These are phyloP conservation scores for Globisporangium takayamanum DNA, from an alignment of 352 stramenopile genomes.

Conservation along the genomic window DNA sequence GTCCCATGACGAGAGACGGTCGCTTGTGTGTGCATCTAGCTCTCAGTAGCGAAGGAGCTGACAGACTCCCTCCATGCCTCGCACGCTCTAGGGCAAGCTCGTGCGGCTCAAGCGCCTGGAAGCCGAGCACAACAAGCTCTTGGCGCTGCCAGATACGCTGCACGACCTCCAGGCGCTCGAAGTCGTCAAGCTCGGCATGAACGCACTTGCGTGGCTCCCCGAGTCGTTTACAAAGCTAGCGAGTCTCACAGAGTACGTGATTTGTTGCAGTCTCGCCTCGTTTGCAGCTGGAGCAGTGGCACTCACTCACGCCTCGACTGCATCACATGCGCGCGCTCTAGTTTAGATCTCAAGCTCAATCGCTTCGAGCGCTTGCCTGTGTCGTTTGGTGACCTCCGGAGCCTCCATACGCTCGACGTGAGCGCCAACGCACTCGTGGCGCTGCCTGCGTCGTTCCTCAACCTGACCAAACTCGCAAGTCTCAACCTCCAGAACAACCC, in stretches of 20 bases:
- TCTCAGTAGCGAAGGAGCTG: too few species aligned
- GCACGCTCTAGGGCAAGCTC: constrained; percentile 36
- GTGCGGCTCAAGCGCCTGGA: constrained; percentile 51
- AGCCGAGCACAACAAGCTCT: constrained; percentile 62
- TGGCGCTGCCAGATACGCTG: constrained; percentile 47
- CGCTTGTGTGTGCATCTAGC: neutral
- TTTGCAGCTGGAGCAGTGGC: neutral
- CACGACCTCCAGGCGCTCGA: constrained; percentile 39
- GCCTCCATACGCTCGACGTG: constrained; percentile 38
- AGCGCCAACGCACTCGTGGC: constrained; percentile 51
- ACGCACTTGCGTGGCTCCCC: constrained; percentile 41
- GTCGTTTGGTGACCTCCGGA: constrained; percentile 35
- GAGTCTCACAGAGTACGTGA: constrained; percentile 47
- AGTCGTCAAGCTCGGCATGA: constrained; percentile 51
- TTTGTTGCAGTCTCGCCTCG: too few species aligned
- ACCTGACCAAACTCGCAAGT: constrained; percentile 35
- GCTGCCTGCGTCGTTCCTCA: constrained; percentile 44
- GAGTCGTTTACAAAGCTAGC: constrained; percentile 39
- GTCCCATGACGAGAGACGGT: neutral
- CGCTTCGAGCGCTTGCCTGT: constrained; percentile 38
- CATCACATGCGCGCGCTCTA: constrained; percentile 12
- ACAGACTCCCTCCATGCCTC: neutral
- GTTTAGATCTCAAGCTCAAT: constrained; percentile 73
- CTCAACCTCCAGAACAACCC: constrained; percentile 49
- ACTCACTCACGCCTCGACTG: neutral